A percentile compares a stretch with the other conserved stretches of the same genome.
These are phyloP conservation scores for Sindora glabra DNA, from an alignment of 306 rosid species.

Conservation along the genomic window DNA sequence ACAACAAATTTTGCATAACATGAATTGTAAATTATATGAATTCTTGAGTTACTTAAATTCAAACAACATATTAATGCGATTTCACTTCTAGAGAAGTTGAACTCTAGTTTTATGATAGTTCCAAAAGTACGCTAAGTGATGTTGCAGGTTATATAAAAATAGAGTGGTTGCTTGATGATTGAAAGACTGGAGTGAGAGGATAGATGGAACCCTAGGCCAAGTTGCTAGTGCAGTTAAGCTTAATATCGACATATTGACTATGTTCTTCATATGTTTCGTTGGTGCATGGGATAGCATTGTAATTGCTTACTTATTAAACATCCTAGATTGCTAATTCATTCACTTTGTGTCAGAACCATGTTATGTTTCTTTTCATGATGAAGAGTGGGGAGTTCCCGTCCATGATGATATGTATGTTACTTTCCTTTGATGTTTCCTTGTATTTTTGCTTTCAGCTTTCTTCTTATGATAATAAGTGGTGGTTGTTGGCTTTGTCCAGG, in stretches of 20 bases:
- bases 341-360: constrained; percentile 39
- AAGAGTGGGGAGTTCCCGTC: constrained; percentile 71
- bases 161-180: too few species aligned
- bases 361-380: constrained; percentile 60
- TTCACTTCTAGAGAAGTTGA: too few species aligned
- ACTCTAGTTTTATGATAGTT: too few species aligned
- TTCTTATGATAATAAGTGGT: constrained; percentile 4
- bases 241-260: background rate
- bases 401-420: constrained; percentile 62
- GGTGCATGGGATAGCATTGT: background rate
- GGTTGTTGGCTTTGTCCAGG: constrained; percentile 27
- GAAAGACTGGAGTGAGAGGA: constrained; percentile 10
- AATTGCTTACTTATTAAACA: background rate
- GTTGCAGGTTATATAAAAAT: too few species aligned
- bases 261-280: background rate
- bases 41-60: too few species aligned
- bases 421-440: constrained; percentile 8
- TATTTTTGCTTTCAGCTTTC: constrained; percentile 18
- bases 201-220: background rate
- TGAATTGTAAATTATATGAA: too few species aligned
- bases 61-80: too few species aligned
- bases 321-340: constrained; percentile 18
- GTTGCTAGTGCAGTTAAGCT: background rate
- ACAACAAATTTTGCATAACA: background rate
- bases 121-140: too few species aligned